These are phyloP conservation scores for Colletotrichum sidae DNA, from an alignment of 2,329 filamentous ascomycete genomes.

Conservation along the genomic window DNA sequence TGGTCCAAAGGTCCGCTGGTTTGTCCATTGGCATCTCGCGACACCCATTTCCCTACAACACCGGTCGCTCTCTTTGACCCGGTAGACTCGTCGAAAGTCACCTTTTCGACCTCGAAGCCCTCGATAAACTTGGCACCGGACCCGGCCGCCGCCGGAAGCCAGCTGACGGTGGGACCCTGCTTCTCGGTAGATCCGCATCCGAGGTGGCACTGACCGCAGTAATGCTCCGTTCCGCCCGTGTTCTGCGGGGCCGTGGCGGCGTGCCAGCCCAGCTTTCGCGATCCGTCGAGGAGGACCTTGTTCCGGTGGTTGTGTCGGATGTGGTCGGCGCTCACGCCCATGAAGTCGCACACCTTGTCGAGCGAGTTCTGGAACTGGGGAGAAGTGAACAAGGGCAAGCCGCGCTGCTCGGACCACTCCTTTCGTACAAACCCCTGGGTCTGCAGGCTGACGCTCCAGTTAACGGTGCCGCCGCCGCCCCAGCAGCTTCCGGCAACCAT, in stretches of 20 bases:
- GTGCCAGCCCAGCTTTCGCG: slow-evolving; percentile 77
- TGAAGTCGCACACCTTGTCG: slow-evolving; percentile 81
- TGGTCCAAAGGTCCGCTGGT: slow-evolving; percentile 62
- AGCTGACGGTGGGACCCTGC: slow-evolving; percentile 81
- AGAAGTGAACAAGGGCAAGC: slow-evolving; percentile 79
- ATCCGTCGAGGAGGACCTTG: slow-evolving; percentile 78
- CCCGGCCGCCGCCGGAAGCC: slow-evolving; percentile 81
- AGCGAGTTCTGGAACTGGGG: slow-evolving; percentile 81
- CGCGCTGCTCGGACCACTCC: slow-evolving; percentile 79
- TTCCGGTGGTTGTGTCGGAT: slow-evolving; percentile 82
- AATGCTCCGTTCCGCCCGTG: slow-evolving; percentile 77
- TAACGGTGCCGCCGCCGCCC: slow-evolving; percentile 89
- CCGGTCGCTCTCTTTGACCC: slow-evolving; percentile 72
- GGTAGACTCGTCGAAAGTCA: slow-evolving; percentile 72
- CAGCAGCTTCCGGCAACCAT: slow-evolving; percentile 78
- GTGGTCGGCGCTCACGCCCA: slow-evolving; percentile 77
- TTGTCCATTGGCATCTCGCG: slow-evolving; percentile 72
- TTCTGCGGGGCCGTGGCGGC: slow-evolving; percentile 82
- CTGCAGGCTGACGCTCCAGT: slow-evolving; percentile 78
- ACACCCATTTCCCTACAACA: slow-evolving; percentile 80
- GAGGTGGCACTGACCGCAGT: slow-evolving; percentile 74
- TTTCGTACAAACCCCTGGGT: slow-evolving; percentile 81
- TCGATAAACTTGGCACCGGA: slow-evolving; percentile 87
- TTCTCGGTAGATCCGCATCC: slow-evolving; percentile 78
- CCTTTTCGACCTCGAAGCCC: slow-evolving; percentile 77